These are phyloP conservation scores for Trametes pubescens DNA, from an alignment of 1,284 basidiomycete species.

Conservation along the genomic window DNA sequence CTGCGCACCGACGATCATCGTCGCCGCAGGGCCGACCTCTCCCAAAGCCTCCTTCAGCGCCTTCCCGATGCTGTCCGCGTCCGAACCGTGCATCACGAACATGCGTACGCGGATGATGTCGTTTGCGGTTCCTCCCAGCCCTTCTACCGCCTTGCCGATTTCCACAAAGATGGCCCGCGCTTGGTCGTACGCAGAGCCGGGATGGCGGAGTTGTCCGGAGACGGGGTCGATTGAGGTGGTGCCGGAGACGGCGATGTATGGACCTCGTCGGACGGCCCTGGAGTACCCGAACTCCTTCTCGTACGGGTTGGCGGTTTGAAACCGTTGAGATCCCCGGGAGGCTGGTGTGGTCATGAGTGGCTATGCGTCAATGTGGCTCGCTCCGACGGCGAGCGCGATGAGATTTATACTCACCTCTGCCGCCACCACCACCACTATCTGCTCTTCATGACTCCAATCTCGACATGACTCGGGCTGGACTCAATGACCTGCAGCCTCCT, in stretches of 20 bases:
- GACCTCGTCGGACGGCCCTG: constrained; percentile 55
- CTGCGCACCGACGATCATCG: constrained; percentile 55
- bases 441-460: not conserved
- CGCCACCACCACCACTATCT: not conserved
- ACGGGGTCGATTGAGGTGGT: constrained; percentile 56
- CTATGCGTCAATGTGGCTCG: not conserved
- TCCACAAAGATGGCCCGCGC: constrained; percentile 51
- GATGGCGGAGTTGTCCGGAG: constrained; percentile 50
- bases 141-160: constrained; percentile 51
- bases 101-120: constrained; percentile 58
- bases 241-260: constrained; percentile 59
- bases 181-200: constrained; percentile 55
- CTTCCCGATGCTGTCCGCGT: constrained; percentile 50
- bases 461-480: constrained; percentile 1
- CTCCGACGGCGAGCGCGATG: not conserved
- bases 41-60: constrained; percentile 55
- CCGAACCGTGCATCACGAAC: constrained; percentile 53
- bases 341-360: constrained; percentile 2
- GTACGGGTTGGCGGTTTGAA: constrained; percentile 52
- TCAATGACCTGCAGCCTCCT: not conserved
- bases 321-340: constrained; percentile 6
- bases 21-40: constrained; percentile 54
- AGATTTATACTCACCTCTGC: not conserved
- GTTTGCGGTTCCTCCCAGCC: constrained; percentile 48
- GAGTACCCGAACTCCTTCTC: constrained; percentile 58